Percentiles rank a stretch among this genome's conserved stretches.
These are phyloP conservation scores for Voacanga thouarsii DNA, from an alignment of 257 asterid genomes.

Conservation along the genomic window DNA sequence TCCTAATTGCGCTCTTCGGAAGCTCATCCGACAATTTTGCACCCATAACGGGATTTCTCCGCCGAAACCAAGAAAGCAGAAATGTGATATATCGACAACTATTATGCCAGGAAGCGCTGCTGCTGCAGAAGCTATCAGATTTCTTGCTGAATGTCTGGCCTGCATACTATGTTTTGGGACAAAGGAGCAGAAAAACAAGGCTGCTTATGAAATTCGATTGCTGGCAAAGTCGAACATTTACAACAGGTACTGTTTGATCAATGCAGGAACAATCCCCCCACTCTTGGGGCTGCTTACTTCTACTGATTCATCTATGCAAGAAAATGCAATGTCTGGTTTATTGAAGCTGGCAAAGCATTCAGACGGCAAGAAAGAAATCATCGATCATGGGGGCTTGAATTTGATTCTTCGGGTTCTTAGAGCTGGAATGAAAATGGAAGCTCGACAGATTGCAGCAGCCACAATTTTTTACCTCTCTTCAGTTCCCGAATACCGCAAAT, in stretches of 20 bases:
- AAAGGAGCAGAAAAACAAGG: slow-evolving; percentile 46
- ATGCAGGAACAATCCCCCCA: slow-evolving; percentile 46
- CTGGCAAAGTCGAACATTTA: slow-evolving; percentile 62
- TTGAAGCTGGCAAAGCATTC: slow-evolving; percentile 68
- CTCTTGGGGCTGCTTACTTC: slow-evolving; percentile 44
- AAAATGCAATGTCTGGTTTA: slow-evolving; percentile 54
- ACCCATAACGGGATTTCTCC: slow-evolving; percentile 54
- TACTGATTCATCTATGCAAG: slow-evolving; percentile 46
- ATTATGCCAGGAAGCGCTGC: slow-evolving; percentile 59
- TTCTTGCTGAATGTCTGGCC: slow-evolving; percentile 43
- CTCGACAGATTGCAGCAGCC: slow-evolving; percentile 68
- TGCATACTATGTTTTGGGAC: slow-evolving; percentile 46
- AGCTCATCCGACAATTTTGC: slow-evolving; percentile 61
- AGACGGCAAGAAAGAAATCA: slow-evolving; percentile 47
- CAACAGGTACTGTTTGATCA: slow-evolving; percentile 50
- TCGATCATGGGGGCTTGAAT: slow-evolving; percentile 40
- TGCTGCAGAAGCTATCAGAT: slow-evolving; percentile 50
- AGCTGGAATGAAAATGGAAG: slow-evolving; percentile 43
- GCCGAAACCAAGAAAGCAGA: slow-evolving; percentile 48
- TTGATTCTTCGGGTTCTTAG: slow-evolving; percentile 37
- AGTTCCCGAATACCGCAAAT: slow-evolving; percentile 41
- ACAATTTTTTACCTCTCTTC: slow-evolving; percentile 59
- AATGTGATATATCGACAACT: slow-evolving; percentile 50
- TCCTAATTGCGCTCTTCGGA: slow-evolving; percentile 48
- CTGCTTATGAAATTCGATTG: slow-evolving; percentile 63